Evolutionary conservation across 805 yeast species (phyloP), one percentile per base, ranked within the genome.

Genomic region (Monosporozyma siamensis): DNA sequence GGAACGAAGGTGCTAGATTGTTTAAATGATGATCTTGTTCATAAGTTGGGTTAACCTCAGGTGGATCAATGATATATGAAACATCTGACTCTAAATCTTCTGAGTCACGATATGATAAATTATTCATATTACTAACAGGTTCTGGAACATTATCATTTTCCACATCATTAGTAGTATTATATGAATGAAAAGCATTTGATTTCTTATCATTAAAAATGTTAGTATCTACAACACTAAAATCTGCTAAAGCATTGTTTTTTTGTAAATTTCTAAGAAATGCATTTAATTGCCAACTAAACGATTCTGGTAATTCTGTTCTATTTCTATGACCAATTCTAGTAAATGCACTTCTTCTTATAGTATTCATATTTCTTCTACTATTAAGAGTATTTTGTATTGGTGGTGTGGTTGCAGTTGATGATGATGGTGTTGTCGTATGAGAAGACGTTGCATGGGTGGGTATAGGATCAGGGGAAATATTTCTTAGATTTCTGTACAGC

Each of bases 201-300:
- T 29, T 29, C 3, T 10, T 29, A 29, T 29, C 10, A 29, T 29
- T 29, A 12, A 29, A 29, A 26, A 17, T 25, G n/a, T 38, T 40
- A 15, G 41, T 38, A 15, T 20, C 37, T 12, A 49, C 44, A 27
- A 47, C 51, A 3, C 46, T 47, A 34, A 54, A 51, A 44, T 53
- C 57, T 3, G 44, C 49, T 9, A 51, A 48, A 32, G 49, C 51
- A 6, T 53, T 52, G 30, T 54, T 53, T 25, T 42, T 51, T 40
- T 49, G 40, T 6, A 50, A 41, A 11, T 44, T 50, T 26, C 52
- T 46, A 7, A 52, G 37, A 22, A 55, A 54, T 6, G 48, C 26
- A 34, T 48, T 52, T 12, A 50, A 22, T 25, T 43, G 45, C 51
- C 51, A 48, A 7, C 32, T 14, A 8, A 29, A 29, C 3, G 32